Evolutionary conservation across 1,284 basidiomycete genomes (phyloP).

Genomic region (Inonotus hispidus): DNA sequence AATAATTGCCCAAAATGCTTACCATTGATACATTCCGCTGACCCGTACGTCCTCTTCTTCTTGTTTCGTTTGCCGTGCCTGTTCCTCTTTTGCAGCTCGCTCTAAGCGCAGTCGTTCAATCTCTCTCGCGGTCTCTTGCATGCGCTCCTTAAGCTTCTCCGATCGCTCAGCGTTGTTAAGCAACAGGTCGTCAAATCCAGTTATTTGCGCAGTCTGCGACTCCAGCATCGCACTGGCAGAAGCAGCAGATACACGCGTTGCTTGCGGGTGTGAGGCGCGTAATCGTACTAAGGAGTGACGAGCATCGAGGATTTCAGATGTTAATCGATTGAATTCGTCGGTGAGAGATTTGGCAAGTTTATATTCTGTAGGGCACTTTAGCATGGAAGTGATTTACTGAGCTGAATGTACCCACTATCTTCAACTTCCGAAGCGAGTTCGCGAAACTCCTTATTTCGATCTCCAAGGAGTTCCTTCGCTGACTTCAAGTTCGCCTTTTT

Average conservation of each 20-base stretch:
- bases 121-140: constrained; percentile 54
- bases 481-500: constrained; percentile 66
- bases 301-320: constrained; percentile 75
- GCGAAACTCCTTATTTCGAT: constrained; percentile 56
- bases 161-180: constrained; percentile 39
- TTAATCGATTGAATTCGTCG: constrained; percentile 50
- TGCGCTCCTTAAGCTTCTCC: constrained; percentile 48
- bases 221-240: constrained; percentile 68
- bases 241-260: constrained; percentile 67
- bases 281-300: constrained; percentile 73
- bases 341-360: constrained; percentile 47
- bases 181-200: constrained; percentile 57
- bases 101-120: constrained; percentile 60
- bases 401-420: constrained; percentile 40
- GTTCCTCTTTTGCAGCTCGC: constrained; percentile 64
- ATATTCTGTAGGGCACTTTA: constrained; percentile 42
- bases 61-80: constrained; percentile 51
- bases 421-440: constrained; percentile 61
- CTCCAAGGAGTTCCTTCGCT: constrained; percentile 56
- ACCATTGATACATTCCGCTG: constrained; percentile 67
- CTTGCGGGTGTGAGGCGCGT: constrained; percentile 65
- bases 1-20: constrained; percentile 21
- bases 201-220: constrained; percentile 68
- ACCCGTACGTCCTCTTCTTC: constrained; percentile 63
- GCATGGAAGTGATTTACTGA: neutral